phyloP scores from a whole-genome alignment of 164 flowering plant species.

The Dillenia turbinata region DNA sequence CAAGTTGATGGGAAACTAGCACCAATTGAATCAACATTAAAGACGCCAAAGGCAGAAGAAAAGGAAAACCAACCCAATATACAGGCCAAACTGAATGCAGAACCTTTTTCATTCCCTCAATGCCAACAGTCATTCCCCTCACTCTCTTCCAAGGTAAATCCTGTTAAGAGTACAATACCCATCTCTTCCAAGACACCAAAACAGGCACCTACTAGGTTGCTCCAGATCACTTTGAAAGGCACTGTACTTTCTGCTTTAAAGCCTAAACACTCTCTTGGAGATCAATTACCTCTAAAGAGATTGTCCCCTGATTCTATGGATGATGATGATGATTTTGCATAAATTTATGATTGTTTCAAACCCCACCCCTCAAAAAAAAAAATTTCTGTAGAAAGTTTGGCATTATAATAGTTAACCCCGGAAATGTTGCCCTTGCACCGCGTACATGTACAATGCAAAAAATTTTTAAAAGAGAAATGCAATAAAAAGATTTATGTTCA shows the following conservation, averaged over 20 bases:
- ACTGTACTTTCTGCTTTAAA: constrained; percentile 18
- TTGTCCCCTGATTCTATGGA: constrained; percentile 20
- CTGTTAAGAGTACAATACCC: constrained; percentile 12
- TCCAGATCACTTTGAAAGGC: constrained; percentile 28
- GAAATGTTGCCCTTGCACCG: too few species aligned
- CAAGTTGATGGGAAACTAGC: constrained; percentile 93
- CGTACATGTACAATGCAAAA: too few species aligned
- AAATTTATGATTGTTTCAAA: constrained; percentile 5
- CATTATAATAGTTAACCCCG: too few species aligned
- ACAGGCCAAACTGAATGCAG: constrained; percentile 14
- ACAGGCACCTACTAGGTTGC: constrained; percentile 17
- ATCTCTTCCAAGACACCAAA: constrained; percentile 19
- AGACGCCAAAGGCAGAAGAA: constrained; percentile 20
- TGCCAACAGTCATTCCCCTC: constrained; percentile 19
- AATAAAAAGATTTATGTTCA: too few species aligned
- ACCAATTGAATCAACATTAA: constrained; percentile 57
- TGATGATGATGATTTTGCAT: constrained; percentile 61
- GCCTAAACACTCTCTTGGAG: constrained; percentile 23
- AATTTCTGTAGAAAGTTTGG: background rate
- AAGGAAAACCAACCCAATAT: constrained; percentile 6
- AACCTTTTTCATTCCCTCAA: constrained; percentile 14
- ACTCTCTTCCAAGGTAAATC: constrained; percentile 21
- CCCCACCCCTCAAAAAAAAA: too few species aligned
- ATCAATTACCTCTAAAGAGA: constrained; percentile 49
- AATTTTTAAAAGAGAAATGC: too few species aligned